A percentile compares a stretch with the other conserved stretches of the same genome.
Conservation (phyloP, 768 basidiomycete species). For the Wakefieldia striispora region DNA sequence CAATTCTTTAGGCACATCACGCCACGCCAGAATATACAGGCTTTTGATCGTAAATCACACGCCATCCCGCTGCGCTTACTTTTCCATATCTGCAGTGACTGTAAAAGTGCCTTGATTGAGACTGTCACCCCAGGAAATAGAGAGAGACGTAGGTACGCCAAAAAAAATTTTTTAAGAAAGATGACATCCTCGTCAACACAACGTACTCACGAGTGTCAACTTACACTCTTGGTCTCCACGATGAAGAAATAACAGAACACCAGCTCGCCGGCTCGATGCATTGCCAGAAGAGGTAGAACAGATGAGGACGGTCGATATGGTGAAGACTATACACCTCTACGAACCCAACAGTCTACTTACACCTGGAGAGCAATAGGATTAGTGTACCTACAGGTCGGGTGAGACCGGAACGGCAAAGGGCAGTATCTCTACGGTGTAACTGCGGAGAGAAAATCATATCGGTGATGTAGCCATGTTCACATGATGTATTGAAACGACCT, state of each 20-base stretch:
- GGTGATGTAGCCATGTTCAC: not conserved
- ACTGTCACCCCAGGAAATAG: too few species aligned
- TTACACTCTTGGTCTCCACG: constrained; percentile 38
- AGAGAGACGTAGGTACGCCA: constrained; percentile 13
- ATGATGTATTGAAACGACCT: constrained; percentile 6
- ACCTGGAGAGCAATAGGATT: constrained; percentile 36
- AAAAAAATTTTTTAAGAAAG: not conserved
- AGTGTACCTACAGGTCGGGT: constrained; percentile 25
- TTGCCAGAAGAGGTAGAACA: constrained; percentile 39
- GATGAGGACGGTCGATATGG: not conserved
- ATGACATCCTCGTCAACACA: not conserved
- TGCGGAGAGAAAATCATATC: constrained; percentile 1
- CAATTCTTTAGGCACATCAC: too few species aligned
- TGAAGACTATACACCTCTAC: too few species aligned
- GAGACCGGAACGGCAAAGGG: constrained; percentile 37
- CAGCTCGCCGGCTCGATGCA: constrained; percentile 40
- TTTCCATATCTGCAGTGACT: too few species aligned
- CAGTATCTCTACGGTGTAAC: constrained; percentile 43
- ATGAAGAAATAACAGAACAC: constrained; percentile 38
- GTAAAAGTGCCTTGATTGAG: not conserved
- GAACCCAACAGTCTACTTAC: constrained; percentile 4
- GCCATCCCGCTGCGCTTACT: too few species aligned
- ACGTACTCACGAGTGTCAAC: not conserved
- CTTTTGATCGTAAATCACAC: too few species aligned
- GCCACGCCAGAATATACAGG: too few species aligned